Conservation (phyloP, 2,329 filamentous ascomycete genomes). For the Sclerotinia nivalis region DNA sequence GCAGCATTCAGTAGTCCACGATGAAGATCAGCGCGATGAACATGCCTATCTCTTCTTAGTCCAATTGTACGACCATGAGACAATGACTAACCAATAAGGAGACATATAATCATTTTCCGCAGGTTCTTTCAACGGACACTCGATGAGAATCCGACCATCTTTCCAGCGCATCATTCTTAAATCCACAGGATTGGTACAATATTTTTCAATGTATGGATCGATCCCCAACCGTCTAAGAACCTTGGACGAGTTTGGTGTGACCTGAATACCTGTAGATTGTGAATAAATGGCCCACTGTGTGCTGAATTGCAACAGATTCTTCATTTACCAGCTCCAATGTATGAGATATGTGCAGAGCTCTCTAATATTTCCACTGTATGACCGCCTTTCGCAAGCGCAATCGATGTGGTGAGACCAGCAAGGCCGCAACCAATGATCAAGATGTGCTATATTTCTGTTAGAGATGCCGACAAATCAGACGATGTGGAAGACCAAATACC, state of each 20-base stretch:
- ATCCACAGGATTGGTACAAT: slow-evolving; percentile 29
- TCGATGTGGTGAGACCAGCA: slow-evolving; percentile 29
- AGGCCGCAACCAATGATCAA: slow-evolving; percentile 31
- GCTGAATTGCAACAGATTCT: background rate
- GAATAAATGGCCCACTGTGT: background rate
- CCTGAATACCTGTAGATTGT: slow-evolving; percentile 2
- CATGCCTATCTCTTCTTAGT: background rate
- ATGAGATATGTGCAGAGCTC: background rate
- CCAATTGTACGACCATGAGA: background rate
- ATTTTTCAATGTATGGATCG: slow-evolving; percentile 27
- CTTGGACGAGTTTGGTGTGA: background rate
- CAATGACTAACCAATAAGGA: background rate
- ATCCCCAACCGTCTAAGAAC: slow-evolving; percentile 1
- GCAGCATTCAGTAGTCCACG: background rate
- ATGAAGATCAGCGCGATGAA: slow-evolving; percentile 6
- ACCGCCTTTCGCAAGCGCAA: slow-evolving; percentile 27
- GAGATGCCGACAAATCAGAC: background rate
- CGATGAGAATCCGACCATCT: slow-evolving; percentile 28
- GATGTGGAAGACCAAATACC: background rate
- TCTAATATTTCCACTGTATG: slow-evolving; percentile 23
- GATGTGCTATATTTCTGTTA: slow-evolving; percentile 26
- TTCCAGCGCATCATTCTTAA: slow-evolving; percentile 31
- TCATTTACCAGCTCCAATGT: slow-evolving; percentile 10
- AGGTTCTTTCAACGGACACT: slow-evolving; percentile 29
- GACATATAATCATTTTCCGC: slow-evolving; percentile 25